These are phyloP conservation scores for Cryphonectria parasitica DNA, from an alignment of 2,329 filamentous ascomycete genomes.

Conservation along the genomic window DNA sequence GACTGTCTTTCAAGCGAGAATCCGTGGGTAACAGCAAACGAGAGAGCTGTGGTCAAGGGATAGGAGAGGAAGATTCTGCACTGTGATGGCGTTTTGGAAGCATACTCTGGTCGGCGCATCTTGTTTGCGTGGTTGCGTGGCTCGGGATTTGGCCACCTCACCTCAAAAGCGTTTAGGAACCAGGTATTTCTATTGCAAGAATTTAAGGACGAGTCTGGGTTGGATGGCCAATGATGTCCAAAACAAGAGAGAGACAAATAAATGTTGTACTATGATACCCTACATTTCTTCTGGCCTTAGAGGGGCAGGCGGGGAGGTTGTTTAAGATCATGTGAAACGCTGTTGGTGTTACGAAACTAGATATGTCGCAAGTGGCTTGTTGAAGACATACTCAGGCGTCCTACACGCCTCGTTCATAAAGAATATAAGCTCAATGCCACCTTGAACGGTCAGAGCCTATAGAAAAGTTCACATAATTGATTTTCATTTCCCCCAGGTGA, in stretches of 20 bases:
- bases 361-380: neutral
- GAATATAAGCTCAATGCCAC: neutral
- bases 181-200: neutral
- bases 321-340: neutral
- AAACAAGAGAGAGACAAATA: neutral
- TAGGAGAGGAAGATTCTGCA: conserved; percentile 4
- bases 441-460: neutral
- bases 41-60: neutral
- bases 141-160: neutral
- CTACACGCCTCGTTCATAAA: neutral
- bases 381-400: neutral
- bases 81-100: conserved; percentile 23
- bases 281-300: neutral
- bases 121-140: neutral
- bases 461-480: neutral
- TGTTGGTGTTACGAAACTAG: neutral
- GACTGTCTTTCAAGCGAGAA: neutral
- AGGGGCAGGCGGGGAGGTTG: neutral
- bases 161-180: neutral
- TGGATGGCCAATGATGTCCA: neutral
- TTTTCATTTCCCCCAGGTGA: neutral
- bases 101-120: neutral
- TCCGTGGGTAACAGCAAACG: neutral
- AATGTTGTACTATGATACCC: conserved; percentile 10
- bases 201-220: neutral